Percentiles rank a stretch among this genome's conserved stretches.
Evolutionary conservation across 2,329 filamentous ascomycete genomes (phyloP).

Genomic region (Trichothecium roseum): DNA sequence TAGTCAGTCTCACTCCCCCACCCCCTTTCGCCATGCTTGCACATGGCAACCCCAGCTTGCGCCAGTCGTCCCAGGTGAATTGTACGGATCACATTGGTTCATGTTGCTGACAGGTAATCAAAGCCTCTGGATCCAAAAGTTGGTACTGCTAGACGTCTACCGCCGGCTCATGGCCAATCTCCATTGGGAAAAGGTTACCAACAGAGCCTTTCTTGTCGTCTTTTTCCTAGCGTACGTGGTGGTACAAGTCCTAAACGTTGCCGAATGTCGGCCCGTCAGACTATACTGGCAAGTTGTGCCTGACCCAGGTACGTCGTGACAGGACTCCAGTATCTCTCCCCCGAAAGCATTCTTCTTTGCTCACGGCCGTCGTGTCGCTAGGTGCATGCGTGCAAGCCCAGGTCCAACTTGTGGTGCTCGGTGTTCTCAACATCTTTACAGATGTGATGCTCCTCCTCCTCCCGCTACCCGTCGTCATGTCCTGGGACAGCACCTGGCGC

Average conservation of each 20-base stretch:
- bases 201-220: slow-evolving; percentile 14
- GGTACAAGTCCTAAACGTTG: slow-evolving; percentile 21
- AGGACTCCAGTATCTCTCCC: no score
- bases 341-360: background rate
- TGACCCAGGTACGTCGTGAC: slow-evolving; percentile 22
- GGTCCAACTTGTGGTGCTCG: slow-evolving; percentile 20
- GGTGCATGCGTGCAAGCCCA: slow-evolving; percentile 18
- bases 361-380: no score
- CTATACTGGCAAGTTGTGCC: slow-evolving; percentile 47
- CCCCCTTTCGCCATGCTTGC: background rate
- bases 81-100: no score
- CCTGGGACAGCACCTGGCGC: slow-evolving; percentile 14
- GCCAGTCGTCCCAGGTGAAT: no score
- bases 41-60: no score
- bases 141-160: slow-evolving; percentile 16
- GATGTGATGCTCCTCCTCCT: slow-evolving; percentile 16
- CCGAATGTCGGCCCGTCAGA: slow-evolving; percentile 32
- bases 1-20: slow-evolving; percentile 17
- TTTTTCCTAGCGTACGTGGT: slow-evolving; percentile 18
- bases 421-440: slow-evolving; percentile 21
- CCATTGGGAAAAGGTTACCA: slow-evolving; percentile 12
- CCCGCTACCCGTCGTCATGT: slow-evolving; percentile 15
- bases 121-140: slow-evolving; percentile 18
- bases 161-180: slow-evolving; percentile 13
- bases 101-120: background rate